Percentiles rank a stretch among this genome's conserved stretches.
These are phyloP conservation scores for Fusarium sp. DNA, from an alignment of 2,329 filamentous ascomycete species.

Conservation along the genomic window DNA sequence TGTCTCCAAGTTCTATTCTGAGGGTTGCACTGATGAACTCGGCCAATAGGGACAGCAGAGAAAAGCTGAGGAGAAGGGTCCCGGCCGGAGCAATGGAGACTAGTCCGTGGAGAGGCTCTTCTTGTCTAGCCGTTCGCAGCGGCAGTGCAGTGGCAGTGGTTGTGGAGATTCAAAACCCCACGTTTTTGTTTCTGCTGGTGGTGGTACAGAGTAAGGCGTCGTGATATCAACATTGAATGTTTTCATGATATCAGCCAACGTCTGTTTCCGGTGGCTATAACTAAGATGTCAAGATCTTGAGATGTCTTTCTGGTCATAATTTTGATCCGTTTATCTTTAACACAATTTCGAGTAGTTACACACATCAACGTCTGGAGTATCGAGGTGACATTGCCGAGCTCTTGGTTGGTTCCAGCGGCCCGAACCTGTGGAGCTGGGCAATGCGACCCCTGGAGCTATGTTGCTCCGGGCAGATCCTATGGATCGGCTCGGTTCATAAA, in stretches of 20 bases:
- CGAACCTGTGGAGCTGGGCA: constrained; percentile 22
- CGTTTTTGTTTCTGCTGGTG: not conserved
- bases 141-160: constrained; percentile 5
- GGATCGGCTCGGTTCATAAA: constrained; percentile 27
- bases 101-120: constrained; percentile 29
- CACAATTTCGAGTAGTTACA: not conserved
- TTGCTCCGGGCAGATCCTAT: constrained; percentile 12
- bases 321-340: too few relatives aligned
- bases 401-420: constrained; percentile 39
- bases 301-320: not conserved
- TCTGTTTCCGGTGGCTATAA: too few relatives aligned
- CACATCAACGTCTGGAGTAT: not conserved
- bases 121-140: constrained; percentile 7
- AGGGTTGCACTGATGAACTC: constrained; percentile 2
- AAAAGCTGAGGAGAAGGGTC: constrained; percentile 18
- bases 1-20: constrained; percentile 10
- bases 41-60: constrained; percentile 28
- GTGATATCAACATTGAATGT: not conserved
- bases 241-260: not conserved
- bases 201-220: not conserved
- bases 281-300: too few relatives aligned
- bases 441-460: constrained; percentile 18
- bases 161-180: constrained; percentile 31
- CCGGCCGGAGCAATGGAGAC: constrained; percentile 49
- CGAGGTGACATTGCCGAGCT: constrained; percentile 9